Conservation (phyloP, 371 early-diverging fungal genomes). For the Phascolomyces articulosus region DNA sequence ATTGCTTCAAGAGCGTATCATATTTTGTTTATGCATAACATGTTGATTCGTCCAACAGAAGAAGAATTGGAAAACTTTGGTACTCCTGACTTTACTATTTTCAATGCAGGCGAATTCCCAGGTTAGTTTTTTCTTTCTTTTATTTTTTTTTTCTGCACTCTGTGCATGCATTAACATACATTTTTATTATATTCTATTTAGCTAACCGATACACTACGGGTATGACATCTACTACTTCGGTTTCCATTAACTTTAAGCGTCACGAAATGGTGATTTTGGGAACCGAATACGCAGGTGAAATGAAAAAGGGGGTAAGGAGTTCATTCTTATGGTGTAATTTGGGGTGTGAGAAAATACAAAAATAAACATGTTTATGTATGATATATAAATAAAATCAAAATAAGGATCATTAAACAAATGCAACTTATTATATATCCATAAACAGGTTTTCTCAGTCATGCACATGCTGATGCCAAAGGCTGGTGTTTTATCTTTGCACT, state of each 20-base stretch:
- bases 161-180: neutral
- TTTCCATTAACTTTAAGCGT: slow-evolving; percentile 89
- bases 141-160: too few species aligned
- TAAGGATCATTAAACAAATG: too few species aligned
- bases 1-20: slow-evolving; percentile 97
- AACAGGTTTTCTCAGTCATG: slow-evolving; percentile 93
- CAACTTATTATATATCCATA: too few species aligned
- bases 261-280: slow-evolving; percentile 91
- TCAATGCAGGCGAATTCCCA: slow-evolving; percentile 97
- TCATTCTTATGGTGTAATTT: neutral
- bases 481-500: slow-evolving; percentile 95
- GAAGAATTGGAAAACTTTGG: slow-evolving; percentile 93
- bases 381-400: too few species aligned
- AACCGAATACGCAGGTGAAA: slow-evolving; percentile 98
- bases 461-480: slow-evolving; percentile 98
- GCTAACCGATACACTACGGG: slow-evolving; percentile 96
- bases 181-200: neutral
- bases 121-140: neutral
- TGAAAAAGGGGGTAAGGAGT: slow-evolving; percentile 93
- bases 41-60: slow-evolving; percentile 95
- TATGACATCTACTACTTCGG: slow-evolving; percentile 94
- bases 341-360: neutral
- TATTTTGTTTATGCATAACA: slow-evolving; percentile 97
- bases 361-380: neutral
- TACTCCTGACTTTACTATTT: slow-evolving; percentile 96